Base-by-base conservation (phyloP, 257 asterid genomes). In the Solanum paucissectum region DNA sequence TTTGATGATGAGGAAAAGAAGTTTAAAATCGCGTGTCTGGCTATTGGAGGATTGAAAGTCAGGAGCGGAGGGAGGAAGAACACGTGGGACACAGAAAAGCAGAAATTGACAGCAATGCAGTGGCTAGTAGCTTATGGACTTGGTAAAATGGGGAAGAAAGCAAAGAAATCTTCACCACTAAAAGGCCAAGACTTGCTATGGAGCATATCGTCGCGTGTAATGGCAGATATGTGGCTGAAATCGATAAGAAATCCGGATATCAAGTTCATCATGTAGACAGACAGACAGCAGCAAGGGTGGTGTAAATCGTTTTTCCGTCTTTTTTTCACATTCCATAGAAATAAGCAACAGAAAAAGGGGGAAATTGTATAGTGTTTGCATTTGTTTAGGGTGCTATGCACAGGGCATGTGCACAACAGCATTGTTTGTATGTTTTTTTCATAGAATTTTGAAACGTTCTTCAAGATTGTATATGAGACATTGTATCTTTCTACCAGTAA, bases 141-240 rank as follows among this genome's bases (percentile, higher is more conserved):
- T n/a, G 96, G 94, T 68, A 95, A 95, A 93, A 92, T 88, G 0
- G 92, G 86, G 55, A 94, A 93, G 88, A 95, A 88, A 89, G 95
- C 13, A 82, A 82, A 94, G 38, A 96, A 92, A 88, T 90, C 88
- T 8, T 72, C 23, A 60, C 91, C 82, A 5, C 58, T 89, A 12
- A 91, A 90, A 87, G 95, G 94, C 16, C 93, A 92, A 36, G 94
- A 95, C 86, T 55, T 89, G 33, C 74, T 95, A 11, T 97, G 98
- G 98, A 97, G 98, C 94, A 85, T 94, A 42, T 93, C 98, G 27
- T 93, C 98, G 14, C 90, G 98, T 12, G 90, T 94, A 27, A 93
- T 95, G 97, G 98, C 98, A 2, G 98, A 94, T 89, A 97, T 95
- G 98, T 97, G 99, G 99, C 99, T 97, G 87, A 95, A 95, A 84